Percentiles rank a stretch among this genome's conserved stretches.
These are phyloP conservation scores for Citrus glauca DNA, from an alignment of 345 rosid genomes.

Conservation along the genomic window DNA sequence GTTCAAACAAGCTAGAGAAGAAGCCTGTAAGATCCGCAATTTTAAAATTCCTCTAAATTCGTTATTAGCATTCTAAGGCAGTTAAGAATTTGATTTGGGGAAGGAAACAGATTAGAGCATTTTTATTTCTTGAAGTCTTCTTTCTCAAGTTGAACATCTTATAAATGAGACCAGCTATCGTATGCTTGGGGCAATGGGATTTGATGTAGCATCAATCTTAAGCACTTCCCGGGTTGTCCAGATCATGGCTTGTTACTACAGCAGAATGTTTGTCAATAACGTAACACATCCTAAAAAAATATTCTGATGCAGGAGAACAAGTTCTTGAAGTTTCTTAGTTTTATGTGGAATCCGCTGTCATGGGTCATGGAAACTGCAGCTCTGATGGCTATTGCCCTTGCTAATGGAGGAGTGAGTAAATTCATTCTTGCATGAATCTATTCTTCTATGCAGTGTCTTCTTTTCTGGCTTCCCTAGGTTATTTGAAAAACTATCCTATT, in stretches of 20 bases:
- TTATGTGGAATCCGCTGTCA: constrained; percentile 97
- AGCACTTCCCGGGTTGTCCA: background rate
- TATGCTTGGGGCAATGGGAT: background rate
- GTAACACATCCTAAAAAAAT: background rate
- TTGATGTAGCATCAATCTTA: background rate
- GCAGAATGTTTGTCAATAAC: background rate
- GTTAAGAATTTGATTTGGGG: background rate
- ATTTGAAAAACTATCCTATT: background rate
- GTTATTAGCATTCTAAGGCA: background rate
- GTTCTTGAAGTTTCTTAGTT: constrained; percentile 75
- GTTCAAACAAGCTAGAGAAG: constrained; percentile 73
- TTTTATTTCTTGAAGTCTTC: background rate
- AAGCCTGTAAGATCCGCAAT: constrained; percentile 47
- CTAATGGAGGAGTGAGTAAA: constrained; percentile 77
- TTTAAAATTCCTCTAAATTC: background rate
- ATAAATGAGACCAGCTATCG: background rate
- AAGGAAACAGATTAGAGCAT: background rate
- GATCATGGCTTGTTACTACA: constrained; percentile 1
- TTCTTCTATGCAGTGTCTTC: background rate
- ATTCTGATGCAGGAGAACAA: constrained; percentile 67
- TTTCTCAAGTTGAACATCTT: background rate
- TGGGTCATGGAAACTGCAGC: constrained; percentile 99
- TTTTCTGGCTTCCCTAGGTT: background rate
- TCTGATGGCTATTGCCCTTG: constrained; percentile 77
- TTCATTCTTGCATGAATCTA: background rate